Conservation (phyloP, 495 filamentous ascomycete genomes). For the Talaromyces nanjingensis region DNA sequence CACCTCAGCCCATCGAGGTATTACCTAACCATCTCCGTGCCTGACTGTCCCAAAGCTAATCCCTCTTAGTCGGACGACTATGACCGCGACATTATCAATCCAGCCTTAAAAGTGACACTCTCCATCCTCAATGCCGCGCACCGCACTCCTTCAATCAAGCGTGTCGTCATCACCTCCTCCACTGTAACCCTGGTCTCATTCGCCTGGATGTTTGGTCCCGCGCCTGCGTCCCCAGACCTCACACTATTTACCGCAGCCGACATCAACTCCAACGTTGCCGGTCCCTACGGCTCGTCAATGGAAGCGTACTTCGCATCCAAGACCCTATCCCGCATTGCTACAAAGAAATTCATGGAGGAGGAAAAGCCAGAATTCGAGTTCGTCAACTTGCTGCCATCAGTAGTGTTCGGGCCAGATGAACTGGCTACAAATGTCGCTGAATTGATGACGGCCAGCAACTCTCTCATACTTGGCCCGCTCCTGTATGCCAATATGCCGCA, state of each 20-base stretch:
- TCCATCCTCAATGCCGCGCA: conserved; percentile 35
- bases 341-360: conserved; percentile 15
- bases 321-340: conserved; percentile 21
- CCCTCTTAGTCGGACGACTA: conserved; percentile 13
- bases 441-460: conserved; percentile 12
- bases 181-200: conserved; percentile 19
- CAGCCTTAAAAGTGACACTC: conserved; percentile 32
- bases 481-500: conserved; percentile 16
- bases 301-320: conserved; percentile 25
- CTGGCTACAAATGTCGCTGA: conserved; percentile 11
- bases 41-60: background rate
- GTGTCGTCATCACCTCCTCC: conserved; percentile 43
- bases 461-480: conserved; percentile 9
- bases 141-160: conserved; percentile 24
- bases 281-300: conserved; percentile 14
- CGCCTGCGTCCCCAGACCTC: background rate
- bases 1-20: conserved; percentile 17
- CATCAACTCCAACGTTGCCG: conserved; percentile 10
- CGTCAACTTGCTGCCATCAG: conserved; percentile 16
- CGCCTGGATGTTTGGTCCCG: conserved; percentile 14
- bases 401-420: conserved; percentile 18
- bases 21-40: background rate
- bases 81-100: conserved; percentile 21
- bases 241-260: conserved; percentile 11
- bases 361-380: conserved; percentile 18